Evolutionary conservation across 139 green algal genomes (phyloP).

Genomic region (Chlorella sp.): DNA sequence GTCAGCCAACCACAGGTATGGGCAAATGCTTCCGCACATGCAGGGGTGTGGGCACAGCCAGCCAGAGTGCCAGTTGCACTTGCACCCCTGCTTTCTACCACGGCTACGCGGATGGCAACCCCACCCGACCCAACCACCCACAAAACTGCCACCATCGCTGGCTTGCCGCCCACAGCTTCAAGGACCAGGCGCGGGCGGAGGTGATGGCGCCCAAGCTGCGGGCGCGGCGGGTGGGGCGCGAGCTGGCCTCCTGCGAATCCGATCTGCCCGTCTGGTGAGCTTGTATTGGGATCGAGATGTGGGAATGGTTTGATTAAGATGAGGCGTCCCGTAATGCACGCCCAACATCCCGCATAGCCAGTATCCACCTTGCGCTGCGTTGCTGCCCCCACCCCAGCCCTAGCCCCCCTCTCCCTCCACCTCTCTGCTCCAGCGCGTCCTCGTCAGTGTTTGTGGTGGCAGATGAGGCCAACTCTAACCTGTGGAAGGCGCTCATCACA

Average conservation of each 20-base stretch:
- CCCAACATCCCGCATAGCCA: neutral
- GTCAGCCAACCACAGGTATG: conserved; percentile 42
- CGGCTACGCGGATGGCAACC: too few species aligned
- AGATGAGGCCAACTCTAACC: conserved; percentile 64
- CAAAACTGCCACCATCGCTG: neutral
- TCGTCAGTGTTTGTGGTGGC: conserved; percentile 76
- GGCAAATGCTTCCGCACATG: too few species aligned
- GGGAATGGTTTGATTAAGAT: too few species aligned
- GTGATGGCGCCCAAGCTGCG: conserved; percentile 33
- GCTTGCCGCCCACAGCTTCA: conserved; percentile 4
- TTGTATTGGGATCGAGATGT: neutral
- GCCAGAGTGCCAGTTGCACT: too few species aligned
- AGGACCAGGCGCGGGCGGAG: conserved; percentile 27
- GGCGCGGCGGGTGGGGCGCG: conserved; percentile 56
- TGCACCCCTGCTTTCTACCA: too few species aligned
- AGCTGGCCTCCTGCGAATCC: conserved; percentile 68
- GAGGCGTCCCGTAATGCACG: too few species aligned
- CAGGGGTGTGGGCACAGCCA: too few species aligned
- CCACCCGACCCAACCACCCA: too few species aligned
- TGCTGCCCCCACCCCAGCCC: neutral
- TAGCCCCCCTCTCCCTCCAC: neutral
- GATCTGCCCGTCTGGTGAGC: conserved; percentile 66
- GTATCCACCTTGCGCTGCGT: neutral
- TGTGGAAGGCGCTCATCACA: conserved; percentile 82
- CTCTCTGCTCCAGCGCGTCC: conserved; percentile 15